A percentile compares a stretch with the other conserved stretches of the same genome.
Conservation (phyloP, 1,139 yeast species). For the Lodderomyces orthopsilosis region DNA sequence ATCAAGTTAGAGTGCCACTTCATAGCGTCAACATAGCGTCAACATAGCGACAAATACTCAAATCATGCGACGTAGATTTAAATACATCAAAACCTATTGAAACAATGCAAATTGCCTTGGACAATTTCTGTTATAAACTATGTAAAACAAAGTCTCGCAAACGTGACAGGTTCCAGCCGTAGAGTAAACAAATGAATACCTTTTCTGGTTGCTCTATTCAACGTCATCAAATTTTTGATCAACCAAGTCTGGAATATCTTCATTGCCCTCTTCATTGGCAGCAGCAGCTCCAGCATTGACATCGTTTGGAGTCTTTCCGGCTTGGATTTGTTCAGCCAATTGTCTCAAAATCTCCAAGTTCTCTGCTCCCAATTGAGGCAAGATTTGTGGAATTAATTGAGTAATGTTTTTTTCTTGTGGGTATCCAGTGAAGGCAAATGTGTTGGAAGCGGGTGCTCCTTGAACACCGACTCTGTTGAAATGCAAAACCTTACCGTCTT, state of each 20-base stretch:
- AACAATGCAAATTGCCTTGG: not conserved
- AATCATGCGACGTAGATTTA: not conserved
- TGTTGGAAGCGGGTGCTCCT: slow-evolving; percentile 87
- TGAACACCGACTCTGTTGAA: slow-evolving; percentile 95
- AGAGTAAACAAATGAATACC: not conserved
- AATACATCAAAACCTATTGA: not conserved
- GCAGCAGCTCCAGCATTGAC: slow-evolving; percentile 46
- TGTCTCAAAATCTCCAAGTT: slow-evolving; percentile 86
- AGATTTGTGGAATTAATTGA: slow-evolving; percentile 91
- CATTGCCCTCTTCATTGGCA: slow-evolving; percentile 56
- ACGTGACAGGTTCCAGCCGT: not conserved
- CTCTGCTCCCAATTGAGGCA: slow-evolving; percentile 96
- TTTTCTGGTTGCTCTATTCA: slow-evolving; percentile 39
- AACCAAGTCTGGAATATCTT: slow-evolving; percentile 89
- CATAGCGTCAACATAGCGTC: no score
- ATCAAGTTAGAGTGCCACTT: no score
- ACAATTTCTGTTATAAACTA: not conserved
- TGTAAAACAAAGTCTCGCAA: not conserved
- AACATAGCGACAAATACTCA: no score
- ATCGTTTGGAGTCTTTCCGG: slow-evolving; percentile 50
- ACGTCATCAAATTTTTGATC: slow-evolving; percentile 93
- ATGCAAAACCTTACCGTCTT: slow-evolving; percentile 94
- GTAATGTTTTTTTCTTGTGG: slow-evolving; percentile 92
- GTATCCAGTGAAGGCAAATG: slow-evolving; percentile 92
- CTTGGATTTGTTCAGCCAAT: slow-evolving; percentile 87